Conservation (phyloP, 495 filamentous ascomycete species). For the Choiromyces venosus region DNA sequence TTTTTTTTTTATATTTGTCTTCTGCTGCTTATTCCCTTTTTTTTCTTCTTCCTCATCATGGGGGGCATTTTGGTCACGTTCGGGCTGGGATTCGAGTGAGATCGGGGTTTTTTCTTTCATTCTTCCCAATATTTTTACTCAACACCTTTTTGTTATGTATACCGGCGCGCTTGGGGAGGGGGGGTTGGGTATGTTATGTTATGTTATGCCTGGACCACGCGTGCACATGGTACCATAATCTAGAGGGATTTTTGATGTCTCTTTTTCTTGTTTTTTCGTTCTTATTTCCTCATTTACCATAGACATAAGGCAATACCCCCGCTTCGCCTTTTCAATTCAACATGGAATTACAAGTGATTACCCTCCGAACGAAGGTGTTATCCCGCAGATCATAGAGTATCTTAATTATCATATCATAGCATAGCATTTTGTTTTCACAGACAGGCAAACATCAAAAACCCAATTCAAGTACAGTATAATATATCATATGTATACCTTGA, state of each 20-base stretch:
- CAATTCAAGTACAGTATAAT: no score
- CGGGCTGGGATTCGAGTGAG: background rate
- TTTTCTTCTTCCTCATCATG: background rate
- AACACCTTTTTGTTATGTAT: background rate
- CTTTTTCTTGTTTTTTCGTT: background rate
- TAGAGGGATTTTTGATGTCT: background rate
- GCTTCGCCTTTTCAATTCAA: background rate
- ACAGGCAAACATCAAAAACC: background rate
- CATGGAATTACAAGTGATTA: background rate
- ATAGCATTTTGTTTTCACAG: background rate
- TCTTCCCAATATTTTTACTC: background rate
- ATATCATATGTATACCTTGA: background rate
- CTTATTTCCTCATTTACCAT: background rate
- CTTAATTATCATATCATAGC: background rate
- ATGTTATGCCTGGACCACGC: background rate
- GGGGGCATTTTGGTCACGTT: background rate
- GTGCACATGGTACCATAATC: background rate
- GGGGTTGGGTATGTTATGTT: background rate
- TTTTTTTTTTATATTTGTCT: background rate
- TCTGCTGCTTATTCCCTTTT: no score
- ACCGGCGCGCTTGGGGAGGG: background rate
- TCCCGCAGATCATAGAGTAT: background rate
- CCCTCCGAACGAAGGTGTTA: background rate
- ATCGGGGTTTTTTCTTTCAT: background rate
- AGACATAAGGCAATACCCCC: background rate